Percentiles rank a stretch among this genome's conserved stretches.
phyloP scores from a whole-genome alignment of 768 basidiomycete species.

The Rhizopogon roseolus region DNA sequence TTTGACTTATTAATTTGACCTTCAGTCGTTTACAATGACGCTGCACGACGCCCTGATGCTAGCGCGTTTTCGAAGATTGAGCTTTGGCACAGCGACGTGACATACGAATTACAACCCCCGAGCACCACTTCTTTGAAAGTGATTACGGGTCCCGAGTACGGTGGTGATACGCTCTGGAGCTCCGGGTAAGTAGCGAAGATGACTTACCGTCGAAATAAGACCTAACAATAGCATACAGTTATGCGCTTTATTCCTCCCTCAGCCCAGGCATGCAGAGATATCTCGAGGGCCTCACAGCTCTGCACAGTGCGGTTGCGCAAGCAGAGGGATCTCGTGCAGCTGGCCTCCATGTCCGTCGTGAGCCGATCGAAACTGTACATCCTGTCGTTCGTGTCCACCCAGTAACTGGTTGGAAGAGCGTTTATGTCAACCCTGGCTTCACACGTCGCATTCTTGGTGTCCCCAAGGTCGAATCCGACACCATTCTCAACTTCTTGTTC shows the following conservation, averaged over 20 bases:
- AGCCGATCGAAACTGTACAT: slow-evolving; percentile 66
- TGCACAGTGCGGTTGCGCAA: slow-evolving; percentile 76
- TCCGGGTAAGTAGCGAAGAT: slow-evolving; percentile 50
- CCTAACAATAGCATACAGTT: slow-evolving; percentile 36
- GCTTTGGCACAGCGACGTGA: slow-evolving; percentile 79
- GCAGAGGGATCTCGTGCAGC: slow-evolving; percentile 71
- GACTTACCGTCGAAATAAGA: background rate
- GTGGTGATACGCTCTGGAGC: slow-evolving; percentile 80
- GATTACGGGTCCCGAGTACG: slow-evolving; percentile 62
- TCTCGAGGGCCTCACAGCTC: slow-evolving; percentile 65
- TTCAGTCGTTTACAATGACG: slow-evolving; percentile 68
- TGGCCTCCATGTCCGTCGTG: slow-evolving; percentile 64
- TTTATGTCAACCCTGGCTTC: slow-evolving; percentile 84
- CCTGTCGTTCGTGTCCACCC: slow-evolving; percentile 84
- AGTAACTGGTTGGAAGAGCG: slow-evolving; percentile 77
- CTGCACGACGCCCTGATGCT: slow-evolving; percentile 56
- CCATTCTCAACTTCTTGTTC: slow-evolving; percentile 66
- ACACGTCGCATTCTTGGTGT: slow-evolving; percentile 74
- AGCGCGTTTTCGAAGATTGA: slow-evolving; percentile 68
- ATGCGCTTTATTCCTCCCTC: slow-evolving; percentile 79
- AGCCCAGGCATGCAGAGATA: slow-evolving; percentile 73
- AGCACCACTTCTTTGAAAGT: slow-evolving; percentile 74
- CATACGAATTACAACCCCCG: slow-evolving; percentile 82
- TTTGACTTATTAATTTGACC: slow-evolving; percentile 4
- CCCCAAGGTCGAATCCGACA: slow-evolving; percentile 79